Evolutionary conservation across 75 land plant species (phyloP), one percentile per base, ranked within the genome.

Genomic region (Larix kaempferi): DNA sequence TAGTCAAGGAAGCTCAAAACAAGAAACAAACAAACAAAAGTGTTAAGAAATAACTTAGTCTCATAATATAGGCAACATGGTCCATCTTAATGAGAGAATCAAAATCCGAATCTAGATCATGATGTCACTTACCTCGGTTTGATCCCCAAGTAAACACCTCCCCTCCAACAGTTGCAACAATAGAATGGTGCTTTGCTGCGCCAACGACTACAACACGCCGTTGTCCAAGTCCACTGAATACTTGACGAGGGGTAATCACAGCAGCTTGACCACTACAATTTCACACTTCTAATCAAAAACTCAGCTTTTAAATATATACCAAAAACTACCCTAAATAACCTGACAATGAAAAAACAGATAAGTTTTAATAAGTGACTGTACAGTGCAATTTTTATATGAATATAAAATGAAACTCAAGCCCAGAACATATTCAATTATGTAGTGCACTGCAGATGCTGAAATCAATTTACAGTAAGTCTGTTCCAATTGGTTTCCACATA

Each of bases 141-240:
- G 99, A 92, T 74, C 99, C 99, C 98, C 99, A 97, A 39, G 99
- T 92, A 75, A 88, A 97, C 56, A 97, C 99, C 71, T 97, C 98
- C 66, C 99, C 99, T 83, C 90, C 89, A 37, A 91, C 89, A n/a
- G 99, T 95, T 39, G 95, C 93, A 56, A 91, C 81, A 67, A 97
- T 84, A 61, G 95, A 92, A 81, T 97, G 99, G 82, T 97, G 99
- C 78, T 97, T 97, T 29, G 99, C 99, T 64, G 91, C 98, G 58
- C 98, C 98, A 78, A 97, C 79, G 13, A 88, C 88, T 74, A 82
- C 93, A 16, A 97, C 91, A 27, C 78, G 84, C 16, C 93, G 93
- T 33, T 84, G 81, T 23, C 90, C 95, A 60, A 95, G 75, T 11
- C 99, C 98, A 75, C 78, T 59, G n/a, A 73, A 83, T 60, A 97